Conservation (phyloP, 106 monocot species). For the Chionographis japonica region DNA sequence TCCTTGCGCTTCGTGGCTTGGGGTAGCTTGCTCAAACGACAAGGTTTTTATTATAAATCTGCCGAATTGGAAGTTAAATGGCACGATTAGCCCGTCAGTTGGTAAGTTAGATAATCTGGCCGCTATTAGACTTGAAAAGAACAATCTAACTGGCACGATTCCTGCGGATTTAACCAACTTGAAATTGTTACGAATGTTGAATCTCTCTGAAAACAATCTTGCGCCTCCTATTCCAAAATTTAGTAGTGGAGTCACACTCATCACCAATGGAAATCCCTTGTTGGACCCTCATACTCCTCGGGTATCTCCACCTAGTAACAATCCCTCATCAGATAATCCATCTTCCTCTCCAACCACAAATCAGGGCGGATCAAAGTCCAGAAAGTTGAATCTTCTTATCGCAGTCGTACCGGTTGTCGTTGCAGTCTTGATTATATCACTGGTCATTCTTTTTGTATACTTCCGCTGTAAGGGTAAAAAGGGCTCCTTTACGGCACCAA, state of each 20-base stretch:
- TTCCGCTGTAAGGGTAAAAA: slow-evolving; percentile 15
- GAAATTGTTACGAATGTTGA: slow-evolving; percentile 37
- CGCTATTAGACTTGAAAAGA: slow-evolving; percentile 43
- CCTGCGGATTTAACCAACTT: slow-evolving; percentile 44
- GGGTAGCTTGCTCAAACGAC: slow-evolving; percentile 35
- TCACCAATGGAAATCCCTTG: slow-evolving; percentile 41
- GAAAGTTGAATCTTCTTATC: slow-evolving; percentile 11
- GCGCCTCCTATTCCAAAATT: slow-evolving; percentile 61
- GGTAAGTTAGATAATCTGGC: slow-evolving; percentile 37
- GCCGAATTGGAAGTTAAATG: slow-evolving; percentile 38
- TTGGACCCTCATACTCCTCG: slow-evolving; percentile 17
- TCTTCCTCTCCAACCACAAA: neutral
- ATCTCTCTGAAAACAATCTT: slow-evolving; percentile 67
- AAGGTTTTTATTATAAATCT: slow-evolving; percentile 46
- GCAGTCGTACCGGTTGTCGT: slow-evolving; percentile 15
- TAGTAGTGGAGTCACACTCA: slow-evolving; percentile 28
- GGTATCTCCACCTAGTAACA: neutral
- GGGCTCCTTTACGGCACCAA: slow-evolving; percentile 1
- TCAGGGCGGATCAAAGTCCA: slow-evolving; percentile 6
- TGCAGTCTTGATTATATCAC: slow-evolving; percentile 8
- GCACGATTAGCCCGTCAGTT: slow-evolving; percentile 60
- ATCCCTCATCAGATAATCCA: neutral
- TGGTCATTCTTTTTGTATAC: slow-evolving; percentile 10
- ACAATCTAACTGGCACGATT: slow-evolving; percentile 57
- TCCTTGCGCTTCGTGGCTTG: slow-evolving; percentile 61